Percentiles rank a stretch among this genome's conserved stretches.
Evolutionary conservation across 495 filamentous ascomycete species (phyloP).

Genomic region (Recurvomyces mirabilis): DNA sequence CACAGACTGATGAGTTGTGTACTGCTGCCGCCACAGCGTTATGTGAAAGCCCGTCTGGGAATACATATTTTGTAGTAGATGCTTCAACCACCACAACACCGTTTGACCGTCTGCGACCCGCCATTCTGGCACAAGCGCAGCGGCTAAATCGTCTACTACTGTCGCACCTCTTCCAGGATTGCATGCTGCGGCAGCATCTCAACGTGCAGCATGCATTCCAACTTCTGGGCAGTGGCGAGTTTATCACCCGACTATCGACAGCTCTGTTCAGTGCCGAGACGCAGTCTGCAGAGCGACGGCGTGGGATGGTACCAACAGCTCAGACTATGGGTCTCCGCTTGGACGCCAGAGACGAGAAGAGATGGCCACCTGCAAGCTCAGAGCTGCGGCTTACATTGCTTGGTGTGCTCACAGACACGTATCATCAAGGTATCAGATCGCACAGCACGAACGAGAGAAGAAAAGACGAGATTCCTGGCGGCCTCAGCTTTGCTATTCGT

Average conservation of each 20-base stretch:
- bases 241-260: slow-evolving; percentile 63
- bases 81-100: too few species aligned
- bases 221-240: slow-evolving; percentile 72
- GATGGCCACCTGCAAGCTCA: slow-evolving; percentile 87
- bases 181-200: slow-evolving; percentile 65
- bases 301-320: slow-evolving; percentile 55
- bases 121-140: too few species aligned
- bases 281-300: slow-evolving; percentile 59
- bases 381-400: slow-evolving; percentile 81
- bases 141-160: slow-evolving; percentile 70
- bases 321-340: slow-evolving; percentile 71
- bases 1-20: background rate
- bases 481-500: slow-evolving; percentile 78
- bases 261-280: slow-evolving; percentile 83
- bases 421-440: slow-evolving; percentile 28
- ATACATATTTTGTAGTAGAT: too few species aligned
- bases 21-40: background rate
- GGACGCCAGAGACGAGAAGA: slow-evolving; percentile 48
- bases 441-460: slow-evolving; percentile 15
- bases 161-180: slow-evolving; percentile 65
- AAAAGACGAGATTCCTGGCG: slow-evolving; percentile 51
- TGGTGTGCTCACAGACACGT: slow-evolving; percentile 72
- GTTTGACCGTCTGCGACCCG: too few species aligned
- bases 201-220: slow-evolving; percentile 68
- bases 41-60: background rate